Evolutionary conservation across 352 stramenopile genomes (phyloP), one percentile per base, ranked within the genome.

Genomic region (Pythium rhizo-oryzae): DNA sequence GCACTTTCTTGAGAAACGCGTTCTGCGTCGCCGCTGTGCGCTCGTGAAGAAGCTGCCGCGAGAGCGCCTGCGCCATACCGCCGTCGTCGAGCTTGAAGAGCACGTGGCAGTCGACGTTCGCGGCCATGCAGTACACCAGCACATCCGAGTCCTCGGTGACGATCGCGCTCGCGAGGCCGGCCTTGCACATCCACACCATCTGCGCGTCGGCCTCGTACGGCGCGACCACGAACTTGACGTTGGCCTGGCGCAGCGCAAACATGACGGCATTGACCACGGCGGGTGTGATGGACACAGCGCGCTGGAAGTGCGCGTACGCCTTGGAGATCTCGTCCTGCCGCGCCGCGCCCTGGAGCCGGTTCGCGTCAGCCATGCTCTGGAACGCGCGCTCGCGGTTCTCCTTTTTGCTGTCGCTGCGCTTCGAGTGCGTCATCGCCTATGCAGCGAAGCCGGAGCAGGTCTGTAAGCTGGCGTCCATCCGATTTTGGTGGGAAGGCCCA

Each of bases 81-180:
- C 76, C 78, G 21, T 90, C 82, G 25, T 93, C 85, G 7, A 93
- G 61, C 46, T 91, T 91, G 71, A 91, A 84, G 23, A 93, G 75
- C 25, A 93, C 80, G 41, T 81, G 82, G 33, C 64, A 70, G 16
- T 78, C 72, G 9, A 89, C 71, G 43, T 78, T 77, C 15, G 77
- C 72, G 4, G 84, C 77, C 30, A 91, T 51, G 78, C 83, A 89
- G 64, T 93, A 93, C 8, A 93, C 79, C 18, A 93, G 74, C 55
- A 93, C 82, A 51, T 93, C 83, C 65, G 85, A 93, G 70, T 92
- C 85, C 70, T 93, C 85, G 21, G 83, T 92, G n/a, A 93, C 72
- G 67, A 93, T 93, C 23, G 79, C 85, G 23, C 76, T 76, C 0
- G 82, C 82, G 15, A 77, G 53, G 0, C 80, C 75, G 33, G 75